Evolutionary conservation across 1,139 yeast genomes (phyloP).

Genomic region (Oligophagozyma castellii): DNA sequence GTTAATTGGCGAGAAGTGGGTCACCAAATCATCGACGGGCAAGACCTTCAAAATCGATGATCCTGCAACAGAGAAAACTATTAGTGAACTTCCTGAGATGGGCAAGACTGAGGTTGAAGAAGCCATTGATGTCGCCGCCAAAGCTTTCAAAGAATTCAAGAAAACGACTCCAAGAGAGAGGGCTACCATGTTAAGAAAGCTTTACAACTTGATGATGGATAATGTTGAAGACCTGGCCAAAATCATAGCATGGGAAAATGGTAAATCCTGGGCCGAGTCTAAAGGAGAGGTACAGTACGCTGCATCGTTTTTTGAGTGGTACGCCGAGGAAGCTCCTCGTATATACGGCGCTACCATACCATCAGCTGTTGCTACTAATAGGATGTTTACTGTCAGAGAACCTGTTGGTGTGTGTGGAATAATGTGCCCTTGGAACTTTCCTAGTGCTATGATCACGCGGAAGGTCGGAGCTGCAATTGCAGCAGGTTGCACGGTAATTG

Average conservation of each 20-base stretch:
- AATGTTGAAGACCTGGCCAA: slow-evolving; percentile 65
- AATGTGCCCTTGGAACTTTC: slow-evolving; percentile 94
- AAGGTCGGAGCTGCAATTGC: slow-evolving; percentile 87
- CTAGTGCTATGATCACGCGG: slow-evolving; percentile 86
- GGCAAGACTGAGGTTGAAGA: slow-evolving; percentile 35
- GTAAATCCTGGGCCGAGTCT: slow-evolving; percentile 68
- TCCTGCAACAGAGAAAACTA: slow-evolving; percentile 55
- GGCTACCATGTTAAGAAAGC: slow-evolving; percentile 46
- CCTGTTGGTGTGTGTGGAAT: slow-evolving; percentile 89
- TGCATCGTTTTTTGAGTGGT: slow-evolving; percentile 79
- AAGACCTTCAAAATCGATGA: slow-evolving; percentile 54
- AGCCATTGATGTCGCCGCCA: slow-evolving; percentile 50
- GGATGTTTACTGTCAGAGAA: slow-evolving; percentile 56
- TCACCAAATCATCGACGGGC: slow-evolving; percentile 27
- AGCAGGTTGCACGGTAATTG: slow-evolving; percentile 81
- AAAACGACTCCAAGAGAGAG: slow-evolving; percentile 54
- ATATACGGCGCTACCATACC: slow-evolving; percentile 60
- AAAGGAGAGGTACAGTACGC: slow-evolving; percentile 65
- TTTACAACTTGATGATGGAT: slow-evolving; percentile 49
- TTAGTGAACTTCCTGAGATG: slow-evolving; percentile 44
- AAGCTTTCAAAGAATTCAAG: slow-evolving; percentile 45
- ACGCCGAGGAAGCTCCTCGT: slow-evolving; percentile 74
- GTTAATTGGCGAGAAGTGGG: slow-evolving; percentile 63
- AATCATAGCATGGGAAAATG: slow-evolving; percentile 67
- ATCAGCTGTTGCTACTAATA: slow-evolving; percentile 40